phyloP scores from a whole-genome alignment of 2,329 filamentous ascomycete species.

The Fusarium veterinarium region DNA sequence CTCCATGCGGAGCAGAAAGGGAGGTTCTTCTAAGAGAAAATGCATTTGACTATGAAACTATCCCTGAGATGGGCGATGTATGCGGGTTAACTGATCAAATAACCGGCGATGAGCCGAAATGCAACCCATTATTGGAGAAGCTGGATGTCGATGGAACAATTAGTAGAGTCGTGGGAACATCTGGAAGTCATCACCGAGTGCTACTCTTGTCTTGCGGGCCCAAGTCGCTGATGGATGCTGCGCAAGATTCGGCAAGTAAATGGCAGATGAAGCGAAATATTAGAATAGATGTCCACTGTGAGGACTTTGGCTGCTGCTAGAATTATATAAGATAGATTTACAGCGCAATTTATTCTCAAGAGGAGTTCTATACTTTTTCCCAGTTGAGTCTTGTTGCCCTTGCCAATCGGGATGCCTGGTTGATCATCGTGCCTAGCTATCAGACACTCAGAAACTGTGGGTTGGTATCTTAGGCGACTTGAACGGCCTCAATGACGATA shows the following conservation, averaged over 20 bases:
- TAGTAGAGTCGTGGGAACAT: rapidly evolving
- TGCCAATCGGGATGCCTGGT: no score
- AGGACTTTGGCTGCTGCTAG: not conserved
- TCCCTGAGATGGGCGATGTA: not conserved
- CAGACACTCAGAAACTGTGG: not conserved
- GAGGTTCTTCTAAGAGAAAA: not conserved
- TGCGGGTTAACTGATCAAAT: no score
- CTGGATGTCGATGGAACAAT: not conserved
- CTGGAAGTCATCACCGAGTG: not conserved
- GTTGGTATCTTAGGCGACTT: not conserved
- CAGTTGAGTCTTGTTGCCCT: not conserved
- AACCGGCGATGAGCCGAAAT: not conserved
- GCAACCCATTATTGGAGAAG: not conserved
- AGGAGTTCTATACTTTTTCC: not conserved
- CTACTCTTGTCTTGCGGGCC: not conserved
- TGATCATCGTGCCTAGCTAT: no score
- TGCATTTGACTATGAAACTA: not conserved
- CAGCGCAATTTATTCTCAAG: rapidly evolving
- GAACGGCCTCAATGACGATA: not conserved
- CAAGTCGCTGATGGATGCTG: not conserved
- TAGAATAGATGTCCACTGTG: not conserved
- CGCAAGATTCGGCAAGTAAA: not conserved
- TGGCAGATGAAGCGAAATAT: not conserved
- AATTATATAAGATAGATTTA: rapidly evolving
- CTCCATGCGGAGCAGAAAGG: not conserved